phyloP scores from a whole-genome alignment of 371 early-diverging fungal species.

The Ordospora pajunii region DNA sequence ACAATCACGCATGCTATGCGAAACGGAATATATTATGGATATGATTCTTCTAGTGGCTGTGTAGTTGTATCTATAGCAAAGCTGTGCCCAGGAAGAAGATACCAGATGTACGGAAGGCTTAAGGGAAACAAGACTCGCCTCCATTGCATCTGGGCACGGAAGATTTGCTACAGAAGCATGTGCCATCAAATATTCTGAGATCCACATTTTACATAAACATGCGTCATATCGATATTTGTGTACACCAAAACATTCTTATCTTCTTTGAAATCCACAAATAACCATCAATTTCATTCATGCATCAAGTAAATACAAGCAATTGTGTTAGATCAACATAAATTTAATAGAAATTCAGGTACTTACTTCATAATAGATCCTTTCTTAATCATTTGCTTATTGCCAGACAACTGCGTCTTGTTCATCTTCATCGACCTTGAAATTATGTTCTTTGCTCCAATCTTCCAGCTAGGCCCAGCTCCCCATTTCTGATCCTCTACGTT shows the following conservation, averaged over 20 bases:
- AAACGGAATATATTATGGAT: not conserved
- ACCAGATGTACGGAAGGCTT: not conserved
- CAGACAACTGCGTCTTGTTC: not conserved
- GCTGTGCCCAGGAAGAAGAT: not conserved
- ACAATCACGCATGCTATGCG: not conserved
- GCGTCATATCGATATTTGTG: too few species aligned
- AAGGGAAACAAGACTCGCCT: not conserved
- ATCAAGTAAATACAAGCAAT: too few species aligned
- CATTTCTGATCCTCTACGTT: not conserved
- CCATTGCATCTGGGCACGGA: not conserved
- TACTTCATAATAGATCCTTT: not conserved
- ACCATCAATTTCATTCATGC: too few species aligned
- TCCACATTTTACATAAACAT: not conserved
- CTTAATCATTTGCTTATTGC: not conserved
- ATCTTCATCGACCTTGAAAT: not conserved
- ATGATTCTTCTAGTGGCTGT: not conserved
- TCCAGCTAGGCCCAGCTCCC: not conserved
- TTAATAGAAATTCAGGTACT: too few species aligned
- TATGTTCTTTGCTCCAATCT: not conserved
- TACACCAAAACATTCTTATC: too few species aligned
- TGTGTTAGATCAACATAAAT: too few species aligned
- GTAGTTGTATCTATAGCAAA: not conserved
- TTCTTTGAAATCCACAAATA: too few species aligned
- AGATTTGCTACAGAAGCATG: not conserved
- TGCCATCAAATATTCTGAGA: constrained; percentile 5